Base-by-base conservation (phyloP, 2,329 filamentous ascomycete genomes). In the Aureobasidium pullulans region DNA sequence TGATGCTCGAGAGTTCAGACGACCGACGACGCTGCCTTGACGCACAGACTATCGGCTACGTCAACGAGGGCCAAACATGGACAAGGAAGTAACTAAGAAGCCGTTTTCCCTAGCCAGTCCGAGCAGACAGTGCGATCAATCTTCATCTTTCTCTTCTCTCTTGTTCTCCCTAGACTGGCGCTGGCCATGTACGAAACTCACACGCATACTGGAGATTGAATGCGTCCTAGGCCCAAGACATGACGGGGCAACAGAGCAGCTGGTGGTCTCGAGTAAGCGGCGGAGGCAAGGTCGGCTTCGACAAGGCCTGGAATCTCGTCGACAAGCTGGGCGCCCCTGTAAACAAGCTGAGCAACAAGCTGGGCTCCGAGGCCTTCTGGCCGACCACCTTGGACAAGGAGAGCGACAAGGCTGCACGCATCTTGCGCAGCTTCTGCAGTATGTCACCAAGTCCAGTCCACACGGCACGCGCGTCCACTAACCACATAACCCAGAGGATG, bases 371-470 rank as follows among this genome's bases (percentile, higher is more conserved):
- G 71, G 85, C 88, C 28, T 93, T 93, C 68, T 94, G 89, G 89
- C 90, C 90, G 3, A 87, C 88, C 34, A 88, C 86, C 1, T 78
- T 96, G 54, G 92, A 96, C 71, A 87, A 88, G 66, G 92, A 96
- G 78, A 89, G 88, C 73, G 90, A 96, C 75, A 96, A 96, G 76
- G 89, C 91, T 48, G 90, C 91, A 61, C 82, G 90, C 60, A 96
- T 96, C 62, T 75, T 96, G 54, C 88, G 90, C 71, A 93, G 89
- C 34, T 96, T 96, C 75, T 96, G 90, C 78, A 89, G 87, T 89
- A 80, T 68, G 84, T 78, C 75, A 75, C 49, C 3, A 29, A 2
- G n/a, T 11, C 11, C 8, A 3, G 15, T 11, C 19, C 16, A 3
- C 23, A 15, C 32, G 7, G 2, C 15, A 23, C 39, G 32, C 52